A percentile compares a stretch with the other conserved stretches of the same genome.
Evolutionary conservation across 169 alveolate genomes (phyloP).

Genomic region (Blepharisma undulans): DNA sequence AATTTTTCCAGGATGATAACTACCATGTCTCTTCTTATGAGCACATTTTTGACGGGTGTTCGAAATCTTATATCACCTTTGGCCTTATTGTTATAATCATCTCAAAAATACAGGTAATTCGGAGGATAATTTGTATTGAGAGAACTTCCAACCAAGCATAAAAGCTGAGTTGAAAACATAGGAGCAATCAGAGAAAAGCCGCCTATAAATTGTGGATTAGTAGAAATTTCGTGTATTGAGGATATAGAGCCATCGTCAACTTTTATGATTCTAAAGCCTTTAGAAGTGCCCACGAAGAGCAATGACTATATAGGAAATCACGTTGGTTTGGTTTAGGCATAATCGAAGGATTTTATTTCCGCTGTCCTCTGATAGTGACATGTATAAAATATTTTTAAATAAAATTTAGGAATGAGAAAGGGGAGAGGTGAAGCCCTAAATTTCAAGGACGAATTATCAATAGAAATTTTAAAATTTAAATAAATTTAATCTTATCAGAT

Average conservation of each 20-base stretch:
- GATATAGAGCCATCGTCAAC: not conserved
- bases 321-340: conserved; percentile 17
- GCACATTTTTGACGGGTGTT: conserved; percentile 85
- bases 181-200: conserved; percentile 92
- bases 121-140: conserved; percentile 88
- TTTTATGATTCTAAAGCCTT: conserved; percentile 9
- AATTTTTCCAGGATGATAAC: conserved; percentile 84
- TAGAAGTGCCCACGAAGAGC: conserved; percentile 10
- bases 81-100: conserved; percentile 85
- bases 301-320: not conserved
- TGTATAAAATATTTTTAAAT: not conserved
- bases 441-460: not conserved
- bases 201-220: conserved; percentile 68
- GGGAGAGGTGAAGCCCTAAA: not conserved
- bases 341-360: not conserved
- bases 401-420: not conserved
- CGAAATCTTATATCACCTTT: conserved; percentile 90
- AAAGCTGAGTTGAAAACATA: conserved; percentile 89
- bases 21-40: conserved; percentile 86
- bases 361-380: not conserved
- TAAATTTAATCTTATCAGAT: no score
- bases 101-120: conserved; percentile 92
- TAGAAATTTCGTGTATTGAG: not conserved
- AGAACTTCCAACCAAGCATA: conserved; percentile 93
- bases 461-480: no score